These are phyloP conservation scores for Eucommia ulmoides DNA, from an alignment of 257 asterid species.

Conservation along the genomic window DNA sequence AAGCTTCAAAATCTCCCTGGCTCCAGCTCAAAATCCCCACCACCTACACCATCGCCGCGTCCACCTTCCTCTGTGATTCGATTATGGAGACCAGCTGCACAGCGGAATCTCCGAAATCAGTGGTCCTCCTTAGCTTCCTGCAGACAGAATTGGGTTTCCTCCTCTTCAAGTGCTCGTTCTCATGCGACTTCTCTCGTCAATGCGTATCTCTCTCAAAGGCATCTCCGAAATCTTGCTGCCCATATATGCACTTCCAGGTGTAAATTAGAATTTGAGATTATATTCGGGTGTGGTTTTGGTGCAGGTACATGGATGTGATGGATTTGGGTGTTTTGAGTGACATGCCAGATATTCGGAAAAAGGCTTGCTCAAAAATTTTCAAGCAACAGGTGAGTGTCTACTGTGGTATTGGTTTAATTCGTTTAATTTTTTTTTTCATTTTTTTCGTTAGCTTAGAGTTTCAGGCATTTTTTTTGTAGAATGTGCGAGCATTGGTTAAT, in stretches of 20 bases:
- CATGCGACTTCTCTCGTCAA: slow-evolving; percentile 66
- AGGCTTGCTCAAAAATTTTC: slow-evolving; percentile 50
- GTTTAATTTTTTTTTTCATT: too few relatives aligned
- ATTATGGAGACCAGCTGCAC: slow-evolving; percentile 83
- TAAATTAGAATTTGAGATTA: too few relatives aligned
- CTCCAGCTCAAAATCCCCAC: neutral
- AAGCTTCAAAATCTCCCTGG: neutral
- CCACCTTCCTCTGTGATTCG: slow-evolving; percentile 29
- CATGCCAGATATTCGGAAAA: slow-evolving; percentile 63
- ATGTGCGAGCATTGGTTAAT: too few relatives aligned
- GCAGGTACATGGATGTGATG: slow-evolving; percentile 64
- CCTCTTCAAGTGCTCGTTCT: slow-evolving; percentile 48
- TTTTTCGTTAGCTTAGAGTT: too few relatives aligned
- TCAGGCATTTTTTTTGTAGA: too few relatives aligned
- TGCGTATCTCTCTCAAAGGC: slow-evolving; percentile 62
- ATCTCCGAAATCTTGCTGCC: too few relatives aligned
- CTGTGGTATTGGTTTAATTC: too few relatives aligned
- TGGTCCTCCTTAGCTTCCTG: slow-evolving; percentile 66
- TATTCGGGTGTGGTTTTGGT: neutral
- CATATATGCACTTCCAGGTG: too few relatives aligned
- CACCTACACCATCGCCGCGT: slow-evolving; percentile 17
- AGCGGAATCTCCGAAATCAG: slow-evolving; percentile 70
- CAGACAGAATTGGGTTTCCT: slow-evolving; percentile 54
- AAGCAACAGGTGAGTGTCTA: slow-evolving; percentile 77
- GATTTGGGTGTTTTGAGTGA: slow-evolving; percentile 66